Evolutionary conservation across 441 rosid species (phyloP).

Genomic region (Melastoma candidum): DNA sequence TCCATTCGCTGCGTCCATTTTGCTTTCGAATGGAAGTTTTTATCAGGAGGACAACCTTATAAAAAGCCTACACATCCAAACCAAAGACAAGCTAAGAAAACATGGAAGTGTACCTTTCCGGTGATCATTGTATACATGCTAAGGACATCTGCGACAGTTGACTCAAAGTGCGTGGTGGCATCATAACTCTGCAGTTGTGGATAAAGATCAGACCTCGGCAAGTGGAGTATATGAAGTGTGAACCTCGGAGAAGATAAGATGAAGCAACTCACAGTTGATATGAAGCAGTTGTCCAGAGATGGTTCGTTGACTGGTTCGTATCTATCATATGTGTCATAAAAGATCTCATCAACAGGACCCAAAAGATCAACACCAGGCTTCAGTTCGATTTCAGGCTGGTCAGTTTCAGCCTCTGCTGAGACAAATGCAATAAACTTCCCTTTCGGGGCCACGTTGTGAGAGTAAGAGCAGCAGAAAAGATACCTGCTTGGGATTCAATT

Average conservation of each 20-base stretch:
- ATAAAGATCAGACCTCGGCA: slow-evolving; percentile 1
- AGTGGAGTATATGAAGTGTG: not conserved
- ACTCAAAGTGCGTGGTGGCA: slow-evolving; percentile 74
- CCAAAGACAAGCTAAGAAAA: not conserved
- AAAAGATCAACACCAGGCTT: slow-evolving; percentile 76
- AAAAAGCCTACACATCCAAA: not conserved
- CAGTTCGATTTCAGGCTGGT: slow-evolving; percentile 56
- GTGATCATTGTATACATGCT: slow-evolving; percentile 72
- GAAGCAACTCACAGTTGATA: slow-evolving; percentile 49
- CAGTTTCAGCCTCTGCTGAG: slow-evolving; percentile 81
- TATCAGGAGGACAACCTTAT: too few relatives aligned
- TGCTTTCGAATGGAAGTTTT: too few relatives aligned
- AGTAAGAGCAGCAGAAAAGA: slow-evolving; percentile 79
- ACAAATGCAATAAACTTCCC: slow-evolving; percentile 88
- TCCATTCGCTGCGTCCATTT: too few relatives aligned
- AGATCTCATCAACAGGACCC: slow-evolving; percentile 72
- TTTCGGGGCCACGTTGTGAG: slow-evolving; percentile 86
- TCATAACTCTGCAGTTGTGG: slow-evolving; percentile 64
- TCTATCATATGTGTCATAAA: slow-evolving; percentile 62
- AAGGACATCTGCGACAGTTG: slow-evolving; percentile 69
- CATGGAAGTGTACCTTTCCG: slow-evolving; percentile 46
- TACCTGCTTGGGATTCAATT: slow-evolving; percentile 38
- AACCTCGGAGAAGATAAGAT: not conserved
- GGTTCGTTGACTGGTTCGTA: slow-evolving; percentile 77
- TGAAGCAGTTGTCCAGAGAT: slow-evolving; percentile 69